These are phyloP conservation scores for Emergomyces orientalis DNA, from an alignment of 2,329 filamentous ascomycete species.

Conservation along the genomic window DNA sequence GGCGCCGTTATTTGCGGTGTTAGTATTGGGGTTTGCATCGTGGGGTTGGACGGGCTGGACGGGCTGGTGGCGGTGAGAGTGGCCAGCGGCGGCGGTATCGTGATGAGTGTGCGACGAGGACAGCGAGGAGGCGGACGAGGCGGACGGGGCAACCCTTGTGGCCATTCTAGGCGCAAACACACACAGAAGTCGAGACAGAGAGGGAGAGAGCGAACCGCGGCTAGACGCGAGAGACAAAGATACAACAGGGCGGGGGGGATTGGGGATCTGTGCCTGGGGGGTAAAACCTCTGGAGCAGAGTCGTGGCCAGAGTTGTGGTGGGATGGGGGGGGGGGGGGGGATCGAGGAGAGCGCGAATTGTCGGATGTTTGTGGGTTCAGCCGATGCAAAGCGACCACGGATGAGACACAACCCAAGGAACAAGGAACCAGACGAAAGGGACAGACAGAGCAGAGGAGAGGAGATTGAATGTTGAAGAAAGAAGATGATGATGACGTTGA, in stretches of 20 bases:
- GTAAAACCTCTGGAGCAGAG: no score
- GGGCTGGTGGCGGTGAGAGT: not conserved
- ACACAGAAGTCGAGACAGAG: no score
- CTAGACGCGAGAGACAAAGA: not conserved
- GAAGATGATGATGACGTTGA: no score
- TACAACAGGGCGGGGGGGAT: not conserved
- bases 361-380: not conserved
- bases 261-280: no score
- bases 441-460: not conserved
- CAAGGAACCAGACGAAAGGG: not conserved
- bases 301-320: no score
- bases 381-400: conserved; percentile 6
- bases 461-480: no score
- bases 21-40: conserved; percentile 1
- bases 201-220: not conserved
- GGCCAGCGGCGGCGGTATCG: not conserved
- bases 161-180: not conserved
- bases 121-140: not conserved
- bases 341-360: no score
- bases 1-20: conserved; percentile 6
- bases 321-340: not conserved
- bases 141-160: not conserved
- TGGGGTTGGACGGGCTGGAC: not conserved
- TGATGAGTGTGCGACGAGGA: not conserved
- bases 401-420: not conserved